Base-by-base conservation (phyloP, 176 grass and related monocot species). In the Lolium perenne region DNA sequence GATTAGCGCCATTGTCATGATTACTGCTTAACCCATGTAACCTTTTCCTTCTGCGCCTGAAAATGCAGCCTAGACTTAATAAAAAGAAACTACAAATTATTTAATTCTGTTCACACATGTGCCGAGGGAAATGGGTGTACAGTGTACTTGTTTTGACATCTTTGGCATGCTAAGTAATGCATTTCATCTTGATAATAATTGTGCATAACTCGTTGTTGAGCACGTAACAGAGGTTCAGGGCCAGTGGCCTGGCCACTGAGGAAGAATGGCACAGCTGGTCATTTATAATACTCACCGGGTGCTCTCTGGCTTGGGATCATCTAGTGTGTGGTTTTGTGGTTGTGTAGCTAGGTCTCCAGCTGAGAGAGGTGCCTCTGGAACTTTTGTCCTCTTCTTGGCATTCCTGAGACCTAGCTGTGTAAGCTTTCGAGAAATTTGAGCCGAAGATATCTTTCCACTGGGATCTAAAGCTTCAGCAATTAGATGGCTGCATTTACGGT, bases 381-480 rank as follows among this genome's bases (percentile, higher is more conserved):
- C 51, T 35, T 77, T 88, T 80, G 41, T 72, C 50, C 82, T 93
- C 75, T 45, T 93, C 54, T 2, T 90, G 73, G 10, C 55, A 84
- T 54, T 95, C 74, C 90, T 90, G 47, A 98, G 91, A 79, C 95
- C 93, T 35, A 95, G 90, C 68, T 95, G 95, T 71, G 81, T 95
- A 90, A 98, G 87, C 74, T 95, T 95, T 45, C 89, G 91, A 85
- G 82, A 91, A 65, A 98, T 71, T 89, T 98, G 95, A 87, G 82
- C 83, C 51, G 95, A 78, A 56, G 91, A 72, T 92, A 98, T 91
- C 87, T 89, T 90, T 51, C 93, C 89, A 38, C 84, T 89, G 78
- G 95, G 83, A 82, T 95, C 89, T 87, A 98, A 86, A 83, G 95
- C 93, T 84, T 93, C 88, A 78, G 95, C 93, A 86, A 95, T 98